Evolutionary conservation across 108 stramenopile genomes (phyloP), one percentile per base, ranked within the genome.

Genomic region (Fragilaria crotonensis): DNA sequence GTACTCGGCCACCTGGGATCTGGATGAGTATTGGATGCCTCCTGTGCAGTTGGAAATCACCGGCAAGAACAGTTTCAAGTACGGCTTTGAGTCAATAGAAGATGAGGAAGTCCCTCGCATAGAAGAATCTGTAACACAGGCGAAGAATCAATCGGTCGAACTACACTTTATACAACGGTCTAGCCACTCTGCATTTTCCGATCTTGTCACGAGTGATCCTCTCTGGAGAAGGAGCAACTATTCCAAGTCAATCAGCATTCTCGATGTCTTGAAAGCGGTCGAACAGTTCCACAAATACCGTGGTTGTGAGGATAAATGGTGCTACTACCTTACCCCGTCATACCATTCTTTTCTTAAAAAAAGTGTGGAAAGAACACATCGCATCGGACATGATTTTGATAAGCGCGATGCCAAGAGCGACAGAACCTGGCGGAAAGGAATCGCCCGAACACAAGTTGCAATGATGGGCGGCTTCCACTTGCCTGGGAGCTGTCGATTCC

Each of bases 21-120:
- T 66, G 21, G 70, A 71, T 53, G 70, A 71, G 29, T 71, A 54
- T 33, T 69, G 63, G 63, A 23, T 64, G 9, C 62, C 62, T 26
- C 63, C 63, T 19, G 9, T 5, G 9, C 45, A 22, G 4, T 41
- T 41, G 36, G 36, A 41, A 41, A 14, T 41, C 36, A 11, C 36
- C 14, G 36, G 36, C 7, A 11, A 11, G 11, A 41, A 41, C 14
- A 41, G 14, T 14, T 41, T 41, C 14, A 41, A 7, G 36, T 41
- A 41, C 36, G 11, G 36, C 36, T 41, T 41, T 41, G 36, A 14
- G 36, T 7, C 14, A 41, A 14, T n/a, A n/a, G n/a, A n/a, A n/a
- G n/a, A n/a, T n/a, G n/a, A n/a, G n/a, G n/a, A n/a, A n/a, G n/a
- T n/a, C n/a, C n/a, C n/a, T n/a, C n/a, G n/a, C n/a, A 41, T 41